These are phyloP conservation scores for Maudiozyma saulgeensis DNA, from an alignment of 805 yeast species.

Conservation along the genomic window DNA sequence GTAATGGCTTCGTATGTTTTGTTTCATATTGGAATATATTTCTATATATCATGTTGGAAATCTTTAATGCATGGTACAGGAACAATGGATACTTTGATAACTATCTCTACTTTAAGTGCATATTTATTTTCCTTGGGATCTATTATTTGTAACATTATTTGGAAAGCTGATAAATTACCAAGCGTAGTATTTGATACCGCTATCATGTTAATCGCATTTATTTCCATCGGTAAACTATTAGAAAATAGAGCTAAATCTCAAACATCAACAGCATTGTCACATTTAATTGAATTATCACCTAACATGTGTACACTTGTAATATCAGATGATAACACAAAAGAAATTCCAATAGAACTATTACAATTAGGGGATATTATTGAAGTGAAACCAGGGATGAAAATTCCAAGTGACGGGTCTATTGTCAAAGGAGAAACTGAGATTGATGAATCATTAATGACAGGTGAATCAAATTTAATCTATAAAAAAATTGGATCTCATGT, in stretches of 20 bases:
- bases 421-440: constrained; percentile 71
- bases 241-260: constrained; percentile 91
- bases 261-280: constrained; percentile 81
- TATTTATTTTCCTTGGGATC: constrained; percentile 64
- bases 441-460: constrained; percentile 86
- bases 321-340: constrained; percentile 2
- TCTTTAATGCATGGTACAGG: constrained; percentile 63
- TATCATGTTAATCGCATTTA: constrained; percentile 74
- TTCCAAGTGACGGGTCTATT: constrained; percentile 88
- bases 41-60: constrained; percentile 53
- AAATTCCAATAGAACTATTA: constrained; percentile 63
- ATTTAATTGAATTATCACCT: constrained; percentile 73
- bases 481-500: constrained; percentile 55
- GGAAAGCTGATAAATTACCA: constrained; percentile 37
- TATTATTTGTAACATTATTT: constrained; percentile 39
- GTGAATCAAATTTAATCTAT: constrained; percentile 72
- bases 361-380: constrained; percentile 71
- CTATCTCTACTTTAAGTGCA: constrained; percentile 72
- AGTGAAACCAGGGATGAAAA: constrained; percentile 74
- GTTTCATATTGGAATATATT: constrained; percentile 54
- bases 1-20: constrained; percentile 55
- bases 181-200: constrained; percentile 76
- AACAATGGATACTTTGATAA: constrained; percentile 88
- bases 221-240: constrained; percentile 81
- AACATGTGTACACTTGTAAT: constrained; percentile 55